phyloP scores from a whole-genome alignment of 345 rosid species.

The Murraya koenigii region DNA sequence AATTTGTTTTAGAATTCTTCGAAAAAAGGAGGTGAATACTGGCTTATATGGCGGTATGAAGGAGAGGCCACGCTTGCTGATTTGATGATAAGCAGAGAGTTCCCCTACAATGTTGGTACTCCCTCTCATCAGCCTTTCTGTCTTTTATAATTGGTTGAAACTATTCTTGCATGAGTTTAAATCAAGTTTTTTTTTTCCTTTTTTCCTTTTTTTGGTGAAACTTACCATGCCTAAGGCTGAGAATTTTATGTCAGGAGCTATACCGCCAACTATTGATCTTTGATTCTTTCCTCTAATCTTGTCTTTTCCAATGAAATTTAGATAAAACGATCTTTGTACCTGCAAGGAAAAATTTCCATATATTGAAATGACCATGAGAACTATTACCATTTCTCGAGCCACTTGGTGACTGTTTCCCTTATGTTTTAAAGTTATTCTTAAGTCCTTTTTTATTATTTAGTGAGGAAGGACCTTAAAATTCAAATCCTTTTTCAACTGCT shows the following conservation, averaged over 20 bases:
- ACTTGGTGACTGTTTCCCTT: background rate
- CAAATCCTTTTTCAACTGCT: background rate
- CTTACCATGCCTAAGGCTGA: background rate
- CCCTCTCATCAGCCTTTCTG: slow-evolving; percentile 18
- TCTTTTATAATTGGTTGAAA: background rate
- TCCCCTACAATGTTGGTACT: slow-evolving; percentile 83
- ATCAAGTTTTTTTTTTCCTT: no score
- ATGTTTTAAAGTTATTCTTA: background rate
- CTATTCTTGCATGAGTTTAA: background rate
- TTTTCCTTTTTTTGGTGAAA: background rate
- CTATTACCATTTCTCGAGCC: background rate
- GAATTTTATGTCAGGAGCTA: background rate
- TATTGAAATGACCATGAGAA: background rate
- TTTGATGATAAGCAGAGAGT: slow-evolving; percentile 81
- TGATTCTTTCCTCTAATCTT: background rate
- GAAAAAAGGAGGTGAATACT: slow-evolving; percentile 77
- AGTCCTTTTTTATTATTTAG: background rate
- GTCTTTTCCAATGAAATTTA: background rate
- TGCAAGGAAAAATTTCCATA: background rate
- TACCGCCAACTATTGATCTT: background rate
- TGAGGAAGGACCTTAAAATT: background rate
- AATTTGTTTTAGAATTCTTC: slow-evolving; percentile 60
- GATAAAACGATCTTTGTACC: background rate
- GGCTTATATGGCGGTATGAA: slow-evolving; percentile 91
- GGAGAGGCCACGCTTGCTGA: slow-evolving; percentile 82